Percentiles rank a stretch among this genome's conserved stretches.
Conservation (phyloP, 345 rosid genomes). For the Populus deltoides region DNA sequence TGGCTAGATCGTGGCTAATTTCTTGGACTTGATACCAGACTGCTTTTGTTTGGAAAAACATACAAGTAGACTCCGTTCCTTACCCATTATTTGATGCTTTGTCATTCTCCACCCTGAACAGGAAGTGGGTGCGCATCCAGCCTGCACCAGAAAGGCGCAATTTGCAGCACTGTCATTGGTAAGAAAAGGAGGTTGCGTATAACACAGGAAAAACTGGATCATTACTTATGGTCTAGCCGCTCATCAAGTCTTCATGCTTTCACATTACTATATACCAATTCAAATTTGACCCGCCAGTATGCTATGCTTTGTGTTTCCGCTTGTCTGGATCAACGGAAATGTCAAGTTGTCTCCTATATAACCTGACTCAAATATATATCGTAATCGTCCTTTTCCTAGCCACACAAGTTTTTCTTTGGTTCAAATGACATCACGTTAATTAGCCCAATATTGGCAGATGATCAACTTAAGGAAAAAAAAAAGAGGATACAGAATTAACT, state of each 20-base stretch:
- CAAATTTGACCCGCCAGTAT: background rate
- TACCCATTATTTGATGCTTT: background rate
- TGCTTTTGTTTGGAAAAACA: background rate
- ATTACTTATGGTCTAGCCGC: too few species aligned
- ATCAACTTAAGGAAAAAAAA: too few species aligned
- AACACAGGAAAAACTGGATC: background rate
- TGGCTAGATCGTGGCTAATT: background rate
- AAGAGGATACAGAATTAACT: too few species aligned
- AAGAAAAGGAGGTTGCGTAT: background rate
- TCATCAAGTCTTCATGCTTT: too few species aligned
- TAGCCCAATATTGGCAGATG: too few species aligned
- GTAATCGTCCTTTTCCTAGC: too few species aligned
- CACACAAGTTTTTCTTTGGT: too few species aligned
- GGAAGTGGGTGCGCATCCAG: background rate
- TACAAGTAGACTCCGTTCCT: background rate
- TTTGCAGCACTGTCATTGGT: background rate
- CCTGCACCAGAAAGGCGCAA: background rate
- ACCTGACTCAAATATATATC: too few species aligned
- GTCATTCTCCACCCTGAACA: constrained; percentile 2
- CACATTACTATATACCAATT: background rate
- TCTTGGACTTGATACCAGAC: background rate
- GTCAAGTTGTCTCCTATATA: too few species aligned
- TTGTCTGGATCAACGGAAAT: background rate
- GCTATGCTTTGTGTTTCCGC: background rate
- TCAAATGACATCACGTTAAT: too few species aligned